Base-by-base conservation (phyloP, 2,329 filamentous ascomycete species). In the Escovopsis sp. region DNA sequence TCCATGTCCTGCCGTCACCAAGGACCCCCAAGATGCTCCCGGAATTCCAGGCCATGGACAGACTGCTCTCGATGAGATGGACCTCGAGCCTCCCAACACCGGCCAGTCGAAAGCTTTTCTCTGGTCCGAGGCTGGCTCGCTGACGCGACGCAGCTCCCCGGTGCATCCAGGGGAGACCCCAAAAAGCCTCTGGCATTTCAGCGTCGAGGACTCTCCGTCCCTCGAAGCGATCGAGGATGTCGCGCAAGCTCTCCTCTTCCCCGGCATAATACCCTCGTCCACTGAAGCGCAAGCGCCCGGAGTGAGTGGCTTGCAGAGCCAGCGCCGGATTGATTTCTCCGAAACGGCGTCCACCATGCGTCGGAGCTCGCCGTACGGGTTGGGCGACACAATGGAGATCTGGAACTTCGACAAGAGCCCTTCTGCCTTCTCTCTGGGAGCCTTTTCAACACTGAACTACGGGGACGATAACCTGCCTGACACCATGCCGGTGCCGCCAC, bases 271-370 rank as follows among this genome's bases (percentile, higher is more conserved):
- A 12, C 53, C 53, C n/a, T 41, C 57, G 4, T 41, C 39, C 11
- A 33, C 5, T 11, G 33, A 18, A 16, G 11, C 13, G 10, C 27
- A 34, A 14, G 14, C 27, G n/a, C 4, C 16, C 4, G 16, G 29
- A 2, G 9, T 5, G 2, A 12, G 28, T 7, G 3, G 3, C 2
- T 21, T 14, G 4, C 29, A 25, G 11, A 35, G 12, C 7, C 27
- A 5, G 3, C 16, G n/a, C 11, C 16, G 13, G 6, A 32, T 56
- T 5, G 54, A 57, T 27, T 52, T 57, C 15, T 57, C 54, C 1
- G 54, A 57, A 34, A 57, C 54, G n/a, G 54, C 54, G 10, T 55
- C 54, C 3, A 55, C 54, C 2, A 28, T 42, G 17, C 39, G 39
- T 18, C 48, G 55, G 15, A 58, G 55, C 27, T 57, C 55, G 4